These are phyloP conservation scores for Andrographis paniculata DNA, from an alignment of 305 asterid species.

Conservation along the genomic window DNA sequence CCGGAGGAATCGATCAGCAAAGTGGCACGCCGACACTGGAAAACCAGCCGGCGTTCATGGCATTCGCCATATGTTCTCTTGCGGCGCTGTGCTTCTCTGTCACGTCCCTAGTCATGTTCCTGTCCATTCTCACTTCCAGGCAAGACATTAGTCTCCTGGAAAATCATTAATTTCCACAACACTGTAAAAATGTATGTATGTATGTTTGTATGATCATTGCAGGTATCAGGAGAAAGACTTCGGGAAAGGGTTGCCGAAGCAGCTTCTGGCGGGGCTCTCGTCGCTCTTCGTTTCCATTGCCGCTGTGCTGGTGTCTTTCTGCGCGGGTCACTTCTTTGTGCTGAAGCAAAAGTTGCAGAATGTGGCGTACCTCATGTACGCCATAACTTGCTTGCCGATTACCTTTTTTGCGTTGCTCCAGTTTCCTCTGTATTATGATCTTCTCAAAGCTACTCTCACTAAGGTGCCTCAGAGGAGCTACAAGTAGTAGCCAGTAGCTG, in stretches of 20 bases:
- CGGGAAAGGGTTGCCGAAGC: conserved; percentile 14
- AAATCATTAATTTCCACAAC: background rate
- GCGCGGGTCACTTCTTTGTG: conserved; percentile 25
- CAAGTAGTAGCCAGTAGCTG: conserved; percentile 1
- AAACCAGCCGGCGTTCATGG: conserved; percentile 15
- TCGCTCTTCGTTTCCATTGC: conserved; percentile 19
- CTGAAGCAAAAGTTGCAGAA: conserved; percentile 12
- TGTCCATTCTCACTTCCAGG: conserved; percentile 26
- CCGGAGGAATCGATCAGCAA: conserved; percentile 21
- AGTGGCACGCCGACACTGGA: conserved; percentile 16
- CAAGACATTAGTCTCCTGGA: background rate
- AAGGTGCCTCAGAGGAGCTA: conserved; percentile 23
- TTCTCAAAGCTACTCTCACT: conserved; percentile 18
- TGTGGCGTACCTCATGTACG: conserved; percentile 21
- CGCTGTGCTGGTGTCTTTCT: conserved; percentile 18
- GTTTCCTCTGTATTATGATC: conserved; percentile 22
- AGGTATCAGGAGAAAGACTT: conserved; percentile 26
- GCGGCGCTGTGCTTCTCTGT: conserved; percentile 26
- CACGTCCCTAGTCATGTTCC: conserved; percentile 23
- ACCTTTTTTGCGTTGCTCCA: conserved; percentile 20
- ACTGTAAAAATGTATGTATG: too few species aligned
- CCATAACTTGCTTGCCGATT: conserved; percentile 26
- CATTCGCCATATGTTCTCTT: conserved; percentile 23
- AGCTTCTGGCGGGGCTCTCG: conserved; percentile 16
- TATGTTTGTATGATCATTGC: background rate